A percentile compares a stretch with the other conserved stretches of the same genome.
Evolutionary conservation across 441 rosid species (phyloP).

Genomic region (Geranium incanum): DNA sequence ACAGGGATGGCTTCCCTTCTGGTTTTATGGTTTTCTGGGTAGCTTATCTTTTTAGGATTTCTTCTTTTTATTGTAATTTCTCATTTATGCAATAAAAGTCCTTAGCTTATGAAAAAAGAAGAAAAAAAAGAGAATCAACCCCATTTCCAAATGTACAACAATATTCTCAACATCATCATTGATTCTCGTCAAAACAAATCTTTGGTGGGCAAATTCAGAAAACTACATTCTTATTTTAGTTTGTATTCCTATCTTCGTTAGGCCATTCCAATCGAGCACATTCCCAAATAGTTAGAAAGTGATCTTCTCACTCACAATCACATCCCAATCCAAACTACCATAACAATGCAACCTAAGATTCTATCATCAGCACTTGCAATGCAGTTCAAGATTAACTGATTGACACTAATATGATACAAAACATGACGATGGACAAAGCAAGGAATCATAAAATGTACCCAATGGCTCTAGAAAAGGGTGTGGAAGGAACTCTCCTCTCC

Average conservation of each 20-base stretch:
- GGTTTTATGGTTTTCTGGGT: too few species aligned
- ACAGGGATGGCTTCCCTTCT: too few species aligned
- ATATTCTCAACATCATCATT: background rate
- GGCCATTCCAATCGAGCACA: background rate
- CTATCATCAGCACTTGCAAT: background rate
- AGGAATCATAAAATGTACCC: conserved; percentile 36
- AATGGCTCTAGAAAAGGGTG: conserved; percentile 75
- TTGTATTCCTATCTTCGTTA: background rate
- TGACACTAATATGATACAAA: background rate
- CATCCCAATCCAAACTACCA: background rate
- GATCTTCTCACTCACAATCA: background rate
- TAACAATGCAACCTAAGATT: background rate
- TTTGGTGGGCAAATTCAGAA: too few species aligned
- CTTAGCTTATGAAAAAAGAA: too few species aligned
- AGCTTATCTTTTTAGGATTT: too few species aligned
- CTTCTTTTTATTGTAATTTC: too few species aligned
- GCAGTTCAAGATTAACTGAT: background rate
- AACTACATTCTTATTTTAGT: too few species aligned
- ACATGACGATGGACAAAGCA: background rate
- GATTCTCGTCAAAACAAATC: background rate
- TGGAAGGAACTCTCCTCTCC: conserved; percentile 85
- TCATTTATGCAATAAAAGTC: too few species aligned
- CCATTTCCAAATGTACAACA: background rate
- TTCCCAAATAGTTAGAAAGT: background rate
- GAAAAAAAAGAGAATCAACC: background rate